Evolutionary conservation across 2,329 filamentous ascomycete species (phyloP).

Genomic region (Talaromyces marneffei): DNA sequence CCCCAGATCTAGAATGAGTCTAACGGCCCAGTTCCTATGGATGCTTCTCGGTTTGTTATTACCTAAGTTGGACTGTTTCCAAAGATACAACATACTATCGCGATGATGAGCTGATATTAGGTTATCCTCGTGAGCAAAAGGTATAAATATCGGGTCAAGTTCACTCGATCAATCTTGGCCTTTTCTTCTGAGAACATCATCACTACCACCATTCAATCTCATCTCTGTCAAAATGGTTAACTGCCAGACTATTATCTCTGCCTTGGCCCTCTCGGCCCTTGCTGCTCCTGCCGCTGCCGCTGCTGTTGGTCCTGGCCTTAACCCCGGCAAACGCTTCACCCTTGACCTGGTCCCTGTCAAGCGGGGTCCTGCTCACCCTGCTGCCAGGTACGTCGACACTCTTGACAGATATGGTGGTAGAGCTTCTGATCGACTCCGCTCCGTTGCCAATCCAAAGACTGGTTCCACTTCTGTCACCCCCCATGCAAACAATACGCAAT

Average conservation of each 20-base stretch:
- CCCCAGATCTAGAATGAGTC: background rate
- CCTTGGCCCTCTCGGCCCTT: slow-evolving; percentile 13
- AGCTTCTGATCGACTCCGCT: no score
- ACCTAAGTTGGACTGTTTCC: background rate
- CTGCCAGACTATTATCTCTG: slow-evolving; percentile 14
- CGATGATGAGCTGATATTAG: background rate
- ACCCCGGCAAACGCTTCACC: no score
- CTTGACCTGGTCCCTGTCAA: slow-evolving; percentile 13
- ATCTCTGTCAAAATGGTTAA: slow-evolving; percentile 12
- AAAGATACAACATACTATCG: background rate
- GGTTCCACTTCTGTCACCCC: no score
- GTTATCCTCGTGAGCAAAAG: background rate
- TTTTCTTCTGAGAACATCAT: background rate
- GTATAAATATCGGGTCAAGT: slow-evolving; percentile 2
- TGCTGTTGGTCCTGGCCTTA: no score
- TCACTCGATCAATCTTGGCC: background rate
- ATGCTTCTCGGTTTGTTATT: background rate
- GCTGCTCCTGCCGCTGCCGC: no score
- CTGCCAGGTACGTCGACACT: no score
- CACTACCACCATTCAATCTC: background rate
- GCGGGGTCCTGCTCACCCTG: background rate
- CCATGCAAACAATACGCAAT: no score
- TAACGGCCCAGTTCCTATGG: background rate
- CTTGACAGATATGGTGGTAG: no score
- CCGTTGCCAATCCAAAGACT: no score